Evolutionary conservation across 768 basidiomycete genomes (phyloP).

Genomic region (Leccinum pellstonianum): DNA sequence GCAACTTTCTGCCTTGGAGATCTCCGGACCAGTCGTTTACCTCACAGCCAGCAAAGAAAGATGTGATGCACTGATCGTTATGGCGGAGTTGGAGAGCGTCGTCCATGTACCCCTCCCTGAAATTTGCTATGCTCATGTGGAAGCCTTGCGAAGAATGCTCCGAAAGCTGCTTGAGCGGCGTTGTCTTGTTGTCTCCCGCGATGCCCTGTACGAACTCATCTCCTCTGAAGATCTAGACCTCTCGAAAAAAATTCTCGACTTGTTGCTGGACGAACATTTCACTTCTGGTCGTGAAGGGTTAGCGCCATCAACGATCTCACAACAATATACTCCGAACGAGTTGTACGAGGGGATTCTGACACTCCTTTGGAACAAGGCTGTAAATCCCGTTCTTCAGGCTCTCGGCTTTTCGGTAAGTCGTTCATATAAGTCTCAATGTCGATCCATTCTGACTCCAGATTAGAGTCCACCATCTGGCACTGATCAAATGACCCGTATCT

Average conservation of each 20-base stretch:
- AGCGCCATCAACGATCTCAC: too few species aligned
- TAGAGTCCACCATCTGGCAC: too few species aligned
- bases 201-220: rapidly evolving
- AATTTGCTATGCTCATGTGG: background rate
- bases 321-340: background rate
- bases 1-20: background rate
- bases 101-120: background rate
- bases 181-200: background rate
- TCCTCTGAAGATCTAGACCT: rapidly evolving
- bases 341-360: background rate
- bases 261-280: background rate
- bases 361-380: too few species aligned
- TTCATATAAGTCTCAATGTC: too few species aligned
- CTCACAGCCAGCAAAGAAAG: background rate
- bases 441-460: too few species aligned
- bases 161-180: background rate
- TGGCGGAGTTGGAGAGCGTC: background rate
- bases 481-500: too few species aligned
- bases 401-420: background rate
- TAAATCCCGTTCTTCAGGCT: background rate
- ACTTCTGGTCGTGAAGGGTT: too few species aligned
- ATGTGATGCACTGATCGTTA: background rate
- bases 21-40: background rate
- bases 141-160: background rate
- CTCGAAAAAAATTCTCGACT: background rate